A percentile compares a stretch with the other conserved stretches of the same genome.
Evolutionary conservation across 768 basidiomycete species (phyloP).

Genomic region (Lactifluus subvellereus): DNA sequence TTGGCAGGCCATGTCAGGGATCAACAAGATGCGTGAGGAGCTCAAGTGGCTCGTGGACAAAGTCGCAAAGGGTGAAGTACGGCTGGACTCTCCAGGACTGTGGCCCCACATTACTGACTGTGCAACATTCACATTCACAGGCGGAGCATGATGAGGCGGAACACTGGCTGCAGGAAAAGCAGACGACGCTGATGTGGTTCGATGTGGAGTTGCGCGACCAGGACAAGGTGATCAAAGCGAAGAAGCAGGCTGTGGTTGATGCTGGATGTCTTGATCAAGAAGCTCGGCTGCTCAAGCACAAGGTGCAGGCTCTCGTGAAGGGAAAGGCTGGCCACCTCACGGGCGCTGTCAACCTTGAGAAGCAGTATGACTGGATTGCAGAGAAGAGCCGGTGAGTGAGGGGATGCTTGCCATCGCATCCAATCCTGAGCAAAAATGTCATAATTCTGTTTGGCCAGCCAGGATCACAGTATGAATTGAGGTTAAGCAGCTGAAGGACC

Average conservation of each 20-base stretch:
- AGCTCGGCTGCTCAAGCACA: conserved; percentile 52
- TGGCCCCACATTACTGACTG: too few relatives aligned
- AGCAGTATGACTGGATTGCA: conserved; percentile 79
- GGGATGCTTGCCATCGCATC: too few relatives aligned
- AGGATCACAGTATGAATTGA: conserved; percentile 79
- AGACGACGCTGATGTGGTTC: conserved; percentile 80
- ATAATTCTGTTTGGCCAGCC: conserved; percentile 62
- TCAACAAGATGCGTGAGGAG: too few relatives aligned
- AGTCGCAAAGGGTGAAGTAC: too few relatives aligned
- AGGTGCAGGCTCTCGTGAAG: conserved; percentile 53
- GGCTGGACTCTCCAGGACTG: too few relatives aligned
- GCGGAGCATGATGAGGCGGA: conserved; percentile 64
- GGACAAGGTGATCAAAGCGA: conserved; percentile 73
- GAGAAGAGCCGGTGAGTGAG: conserved; percentile 83
- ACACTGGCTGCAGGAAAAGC: conserved; percentile 72
- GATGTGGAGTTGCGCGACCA: conserved; percentile 84
- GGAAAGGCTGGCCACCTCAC: conserved; percentile 55
- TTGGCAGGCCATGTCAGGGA: not conserved
- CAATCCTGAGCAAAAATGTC: too few relatives aligned
- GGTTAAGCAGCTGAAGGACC: conserved; percentile 51
- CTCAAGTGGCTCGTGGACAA: too few relatives aligned
- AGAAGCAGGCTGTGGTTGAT: conserved; percentile 64
- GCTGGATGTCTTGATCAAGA: conserved; percentile 57
- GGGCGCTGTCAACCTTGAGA: conserved; percentile 58
- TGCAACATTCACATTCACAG: too few relatives aligned